Base-by-base conservation (phyloP, 148 eudicot species). In the Cornus suecica region DNA sequence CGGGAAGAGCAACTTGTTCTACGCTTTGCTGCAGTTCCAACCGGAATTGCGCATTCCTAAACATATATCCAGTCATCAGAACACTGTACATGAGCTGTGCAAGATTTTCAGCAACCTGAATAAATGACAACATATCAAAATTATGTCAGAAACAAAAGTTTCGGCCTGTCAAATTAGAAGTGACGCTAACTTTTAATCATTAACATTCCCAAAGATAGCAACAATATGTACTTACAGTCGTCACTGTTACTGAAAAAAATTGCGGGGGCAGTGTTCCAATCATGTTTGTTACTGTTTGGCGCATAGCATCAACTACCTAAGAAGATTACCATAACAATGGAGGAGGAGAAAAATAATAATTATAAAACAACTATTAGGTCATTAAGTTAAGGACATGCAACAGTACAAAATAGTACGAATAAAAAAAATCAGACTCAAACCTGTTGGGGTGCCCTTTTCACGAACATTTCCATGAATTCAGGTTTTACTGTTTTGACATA, bases 81-180 rank as follows among this genome's bases (percentile, higher is more conserved):
- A 93, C 88, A 80, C 97, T 93, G 80, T 90, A 90, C 97, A 93
- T 93, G 82, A 93, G 90, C 81, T 93, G 97, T 8, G 97, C 97
- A 77, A 93, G 90, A 85, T 93, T 93, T 87, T 93, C 97, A 75
- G 97, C 97, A 78, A 89, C 95, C 97, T 93, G 85, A 65, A 73
- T 77, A 74, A 82, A 61, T 71, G 31, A 42, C 51, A 73, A 52
- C 34, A 8, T 60, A 77, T 60, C 29, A 65, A 62, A 42, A 32
- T 70, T 51, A 76, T 83, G n/a, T n/a, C n/a, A 41, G 56, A 30
- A 54, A 34, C 30, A 65, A 60, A 80, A n/a, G 41, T 22, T 64
- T 27, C 27, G 8, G 45, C 34, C 31, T 54, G 25, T 66, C 68
- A 54, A 13, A 68, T 31, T 70, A 73, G 5, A 32, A 68, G 18